These are phyloP conservation scores for Psilocybe cyanescens DNA, from an alignment of 768 basidiomycete species.

Conservation along the genomic window DNA sequence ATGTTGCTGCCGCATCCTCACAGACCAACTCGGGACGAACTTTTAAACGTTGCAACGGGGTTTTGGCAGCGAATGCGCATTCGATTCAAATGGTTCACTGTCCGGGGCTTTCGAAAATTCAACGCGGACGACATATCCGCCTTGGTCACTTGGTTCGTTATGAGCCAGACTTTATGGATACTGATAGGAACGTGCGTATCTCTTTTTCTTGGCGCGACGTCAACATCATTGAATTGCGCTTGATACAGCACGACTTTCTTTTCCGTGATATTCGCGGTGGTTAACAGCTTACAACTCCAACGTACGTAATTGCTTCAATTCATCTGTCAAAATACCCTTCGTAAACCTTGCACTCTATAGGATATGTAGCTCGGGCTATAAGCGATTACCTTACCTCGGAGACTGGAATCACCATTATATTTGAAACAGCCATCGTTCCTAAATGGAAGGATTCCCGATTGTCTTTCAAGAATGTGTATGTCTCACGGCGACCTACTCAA, in stretches of 20 bases:
- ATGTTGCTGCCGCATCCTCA: constrained; percentile 75
- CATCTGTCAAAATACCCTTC: neutral
- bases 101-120: constrained; percentile 91
- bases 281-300: constrained; percentile 87
- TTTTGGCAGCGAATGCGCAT: constrained; percentile 90
- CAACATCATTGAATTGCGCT: neutral
- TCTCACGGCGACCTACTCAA: constrained; percentile 73
- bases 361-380: constrained; percentile 83
- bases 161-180: constrained; percentile 97
- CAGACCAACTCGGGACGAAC: constrained; percentile 87
- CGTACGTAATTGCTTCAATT: constrained; percentile 43
- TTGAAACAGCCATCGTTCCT: constrained; percentile 97
- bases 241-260: constrained; percentile 85
- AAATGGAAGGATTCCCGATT: constrained; percentile 97
- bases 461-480: constrained; percentile 95
- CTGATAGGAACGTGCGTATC: constrained; percentile 84
- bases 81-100: constrained; percentile 97
- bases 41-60: constrained; percentile 83
- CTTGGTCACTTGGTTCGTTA: constrained; percentile 93
- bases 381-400: constrained; percentile 93
- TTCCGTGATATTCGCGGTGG: constrained; percentile 87
- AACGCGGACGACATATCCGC: constrained; percentile 97
- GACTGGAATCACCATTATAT: constrained; percentile 93
- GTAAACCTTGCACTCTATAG: constrained; percentile 38
- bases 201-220: neutral